Evolutionary conservation across 805 yeast genomes (phyloP).

Genomic region (Diddensiella transvaalensis): DNA sequence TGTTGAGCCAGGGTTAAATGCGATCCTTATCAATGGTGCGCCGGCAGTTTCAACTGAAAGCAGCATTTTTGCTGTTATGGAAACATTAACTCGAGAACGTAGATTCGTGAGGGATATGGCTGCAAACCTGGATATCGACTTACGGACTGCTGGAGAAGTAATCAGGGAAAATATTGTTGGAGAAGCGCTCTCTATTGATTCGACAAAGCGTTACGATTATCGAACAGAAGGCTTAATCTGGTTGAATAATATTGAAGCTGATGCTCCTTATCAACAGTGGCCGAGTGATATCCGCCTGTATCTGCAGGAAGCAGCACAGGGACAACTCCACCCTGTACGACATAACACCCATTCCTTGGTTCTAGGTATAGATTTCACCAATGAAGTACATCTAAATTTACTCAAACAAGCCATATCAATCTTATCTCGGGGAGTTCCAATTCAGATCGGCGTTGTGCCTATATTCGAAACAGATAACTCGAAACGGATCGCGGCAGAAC

Average conservation of each 20-base stretch:
- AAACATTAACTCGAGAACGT: conserved; percentile 39
- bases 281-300: conserved; percentile 47
- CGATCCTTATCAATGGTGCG: conserved; percentile 66
- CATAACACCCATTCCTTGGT: conserved; percentile 76
- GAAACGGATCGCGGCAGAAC: conserved; percentile 18
- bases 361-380: conserved; percentile 60
- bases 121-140: conserved; percentile 5
- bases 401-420: conserved; percentile 34
- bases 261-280: conserved; percentile 48
- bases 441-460: conserved; percentile 83
- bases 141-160: conserved; percentile 25
- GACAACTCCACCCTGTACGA: conserved; percentile 62
- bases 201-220: conserved; percentile 33
- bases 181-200: conserved; percentile 11
- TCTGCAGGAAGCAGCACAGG: conserved; percentile 39
- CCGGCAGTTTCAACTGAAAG: conserved; percentile 43
- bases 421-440: conserved; percentile 55
- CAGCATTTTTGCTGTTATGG: conserved; percentile 32
- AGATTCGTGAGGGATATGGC: conserved; percentile 23
- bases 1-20: conserved; percentile 28
- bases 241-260: conserved; percentile 73
- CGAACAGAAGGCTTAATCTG: conserved; percentile 49
- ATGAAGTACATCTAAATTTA: conserved; percentile 48
- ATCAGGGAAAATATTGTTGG: conserved; percentile 28
- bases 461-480: conserved; percentile 31